Percentiles rank a stretch among this genome's conserved stretches.
Evolutionary conservation across 306 rosid genomes (phyloP).

Genomic region (Glycine latifolia): DNA sequence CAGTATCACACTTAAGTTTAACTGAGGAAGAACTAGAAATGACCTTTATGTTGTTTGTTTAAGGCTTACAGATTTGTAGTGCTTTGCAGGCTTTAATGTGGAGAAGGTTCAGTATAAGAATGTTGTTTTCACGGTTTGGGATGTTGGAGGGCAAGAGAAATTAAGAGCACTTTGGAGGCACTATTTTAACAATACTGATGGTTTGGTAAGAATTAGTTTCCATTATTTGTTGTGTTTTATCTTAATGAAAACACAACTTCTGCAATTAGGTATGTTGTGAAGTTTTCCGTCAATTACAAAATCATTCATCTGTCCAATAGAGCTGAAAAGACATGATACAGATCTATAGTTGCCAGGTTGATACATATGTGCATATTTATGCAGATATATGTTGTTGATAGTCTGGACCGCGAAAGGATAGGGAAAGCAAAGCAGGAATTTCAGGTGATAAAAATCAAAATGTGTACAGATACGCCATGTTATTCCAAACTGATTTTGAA

Average conservation of each 20-base stretch:
- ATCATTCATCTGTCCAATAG: conserved; percentile 6
- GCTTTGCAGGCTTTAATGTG: conserved; percentile 83
- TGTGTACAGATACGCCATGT: neutral
- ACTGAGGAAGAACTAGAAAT: conserved; percentile 11
- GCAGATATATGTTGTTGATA: conserved; percentile 96
- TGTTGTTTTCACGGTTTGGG: conserved; percentile 99
- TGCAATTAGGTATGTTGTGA: neutral
- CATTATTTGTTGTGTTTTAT: conserved; percentile 11
- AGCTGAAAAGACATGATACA: neutral
- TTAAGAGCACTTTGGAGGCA: conserved; percentile 98
- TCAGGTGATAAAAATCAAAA: conserved; percentile 67
- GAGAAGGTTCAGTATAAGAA: conserved; percentile 99
- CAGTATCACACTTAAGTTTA: neutral
- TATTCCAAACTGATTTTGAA: conserved; percentile 42
- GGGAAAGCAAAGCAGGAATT: conserved; percentile 92
- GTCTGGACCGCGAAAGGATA: conserved; percentile 93
- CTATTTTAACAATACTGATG: conserved; percentile 97
- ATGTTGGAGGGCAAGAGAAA: conserved; percentile 99
- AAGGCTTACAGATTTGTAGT: conserved; percentile 18
- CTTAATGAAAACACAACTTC: neutral
- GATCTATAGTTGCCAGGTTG: neutral
- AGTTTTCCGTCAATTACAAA: conserved; percentile 11
- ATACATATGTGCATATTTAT: conserved; percentile 39
- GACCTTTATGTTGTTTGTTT: conserved; percentile 22
- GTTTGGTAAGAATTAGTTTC: conserved; percentile 68